Evolutionary conservation across 192 early-diverging fungal genomes (phyloP), one percentile per base, ranked within the genome.

Genomic region (Phycomyces nitens): DNA sequence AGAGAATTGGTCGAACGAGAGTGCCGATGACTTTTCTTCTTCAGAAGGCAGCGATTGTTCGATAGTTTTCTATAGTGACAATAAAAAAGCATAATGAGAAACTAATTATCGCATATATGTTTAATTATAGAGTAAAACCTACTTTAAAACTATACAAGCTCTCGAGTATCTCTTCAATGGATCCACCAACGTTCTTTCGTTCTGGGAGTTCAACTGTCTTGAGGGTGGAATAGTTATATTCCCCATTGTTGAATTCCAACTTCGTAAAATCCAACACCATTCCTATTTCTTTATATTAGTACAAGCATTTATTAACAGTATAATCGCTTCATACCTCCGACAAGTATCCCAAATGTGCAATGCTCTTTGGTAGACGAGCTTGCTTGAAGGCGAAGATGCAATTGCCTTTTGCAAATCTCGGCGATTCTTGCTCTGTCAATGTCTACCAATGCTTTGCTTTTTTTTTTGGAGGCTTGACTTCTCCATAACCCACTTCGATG

Each of bases 401-500:
- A 9, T 27, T 54, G 53, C 27, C 53, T 14, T 39, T 57, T 57
- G 56, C 56, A 40, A 18, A 57, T 20, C 20, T 57, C 56, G 40
- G 34, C 56, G 10, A 57, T 40, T 57, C 56, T 29, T 40, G 29
- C 56, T 41, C 21, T 57, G 40, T 57, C 56, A 21, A 40, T 57
- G 18, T 57, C 56, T 20, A 57, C 6, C 11, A 57, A 18, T 18
- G 38, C n/a, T 34, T 39, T 34, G 29, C 29, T 57, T 21, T 4
- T n/a, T 4, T n/a, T 57, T 39, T 39, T 40, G 40, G 34, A 3
- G 38, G 56, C 40, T 57, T 57, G 2, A 57, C 15, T 16, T 57
- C 56, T 21, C 56, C 38, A 21, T n/a, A 57, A 15, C 56, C n/a
- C 1, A 57, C 38, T 57, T 57, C 56, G 9, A 57, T 6, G 10